Base-by-base conservation (phyloP, 768 basidiomycete species). In the Termitomyces sp. region DNA sequence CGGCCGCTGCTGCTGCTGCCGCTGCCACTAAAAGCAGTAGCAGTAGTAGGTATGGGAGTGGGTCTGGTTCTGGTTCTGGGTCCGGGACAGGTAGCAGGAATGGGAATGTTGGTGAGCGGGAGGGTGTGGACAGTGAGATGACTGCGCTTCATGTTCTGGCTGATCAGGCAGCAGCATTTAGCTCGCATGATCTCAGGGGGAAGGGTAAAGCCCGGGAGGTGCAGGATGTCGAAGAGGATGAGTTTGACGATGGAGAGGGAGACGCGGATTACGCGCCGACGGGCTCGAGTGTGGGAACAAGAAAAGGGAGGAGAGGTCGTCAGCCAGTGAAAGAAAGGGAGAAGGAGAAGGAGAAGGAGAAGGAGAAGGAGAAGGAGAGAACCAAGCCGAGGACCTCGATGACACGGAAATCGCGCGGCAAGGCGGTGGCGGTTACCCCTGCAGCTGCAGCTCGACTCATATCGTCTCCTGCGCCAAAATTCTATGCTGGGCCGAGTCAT, bases 131-230 rank as follows among this genome's bases (percentile, higher is more conserved):
- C n/a, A 68, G 76, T 50, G 70, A 78, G 49, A 74, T 71, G 60
- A 82, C 82, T 60, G 88, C 85, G 7, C 72, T 91, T 65, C 87
- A 91, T 64, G 87, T 91, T 8, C 73, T 90, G 36, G 89, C 88
- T 1, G 87, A 89, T 63, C 87, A 89, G 67, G 87, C 89, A 3
- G 85, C 85, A 8, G 82, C 73, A 16, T 81, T 69, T 70, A 75
- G 69, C 68, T 77, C 64, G 61, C 75, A 66, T 67, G 75, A 61
- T 52, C 69, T 55, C 54, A 50, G 50, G 20, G 58, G 60, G 38
- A 64, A 65, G 44, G 68, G 53, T 0, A 64, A 64, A 46, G 63
- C 47, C 23, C 58, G 60, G 46, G 62, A 66, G 35, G 55, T 58
- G 14, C 53, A 64, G 52, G 58, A 63, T 14, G 60, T 61, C 9